Evolutionary conservation across 441 rosid genomes (phyloP), one percentile per base, ranked within the genome.

Genomic region (Capsella rubella): DNA sequence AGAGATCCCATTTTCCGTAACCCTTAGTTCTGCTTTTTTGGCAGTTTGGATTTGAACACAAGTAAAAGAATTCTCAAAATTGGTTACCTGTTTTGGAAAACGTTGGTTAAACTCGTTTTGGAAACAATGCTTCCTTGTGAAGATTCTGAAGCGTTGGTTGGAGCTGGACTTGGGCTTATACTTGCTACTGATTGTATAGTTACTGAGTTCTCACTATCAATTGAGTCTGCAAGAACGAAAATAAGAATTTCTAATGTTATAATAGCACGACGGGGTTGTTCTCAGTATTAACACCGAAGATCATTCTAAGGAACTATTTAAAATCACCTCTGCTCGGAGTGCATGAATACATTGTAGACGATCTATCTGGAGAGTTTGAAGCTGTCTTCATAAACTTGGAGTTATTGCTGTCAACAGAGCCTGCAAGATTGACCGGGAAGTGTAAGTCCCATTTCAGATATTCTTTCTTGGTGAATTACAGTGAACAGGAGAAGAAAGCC

Each of bases 261-360:
- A 57, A 42, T 29, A 32, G n/a, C 4, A 16, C n/a, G 11, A 43
- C 9, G 15, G 9, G 49, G n/a, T 73, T 64, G 0, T 0, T 46
- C 67, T 47, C 35, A 40, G 45, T 31, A 21, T 18, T 14, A 9
- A 58, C 2, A 47, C 6, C 37, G 10, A 35, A 40, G 52, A 64
- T 67, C 51, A 21, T 29, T 16, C 46, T 21, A 52, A 6, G 58
- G 28, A 54, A 5, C 40, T 32, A 11, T n/a, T 12, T 28, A 11
- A 16, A 45, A 46, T 50, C 16, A 77, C 81, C 70, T 78, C 77
- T 78, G 70, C 81, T 72, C 0, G 77, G 73, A 60, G 74, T 67
- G 70, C 81, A 78, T 46, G 81, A 72, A 58, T 78, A 78, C 81
- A 78, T 72, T 37, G 77, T 67, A 35, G 77, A 62, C 37, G 81